These are phyloP conservation scores for Fragaria nilgerrensis DNA, from an alignment of 306 rosid species.

Conservation along the genomic window DNA sequence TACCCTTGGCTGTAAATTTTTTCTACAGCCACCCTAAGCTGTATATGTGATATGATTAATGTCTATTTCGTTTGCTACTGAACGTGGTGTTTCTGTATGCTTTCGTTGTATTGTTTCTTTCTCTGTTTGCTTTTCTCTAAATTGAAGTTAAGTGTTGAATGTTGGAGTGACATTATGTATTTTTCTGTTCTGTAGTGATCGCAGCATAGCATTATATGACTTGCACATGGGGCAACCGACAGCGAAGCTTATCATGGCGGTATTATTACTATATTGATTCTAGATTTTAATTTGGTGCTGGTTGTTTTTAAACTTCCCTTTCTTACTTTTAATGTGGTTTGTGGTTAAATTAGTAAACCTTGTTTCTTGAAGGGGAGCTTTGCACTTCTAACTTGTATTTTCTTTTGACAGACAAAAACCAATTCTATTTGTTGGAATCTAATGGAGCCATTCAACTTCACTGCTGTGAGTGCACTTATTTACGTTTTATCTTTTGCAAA, in stretches of 20 bases:
- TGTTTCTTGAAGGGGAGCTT: not conserved
- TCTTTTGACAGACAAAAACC: conserved; percentile 65
- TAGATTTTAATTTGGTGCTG: not conserved
- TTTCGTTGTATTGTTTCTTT: not conserved
- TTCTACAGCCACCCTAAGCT: not conserved
- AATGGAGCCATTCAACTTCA: conserved; percentile 93
- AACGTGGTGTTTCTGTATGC: not conserved
- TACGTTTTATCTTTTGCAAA: conserved; percentile 2
- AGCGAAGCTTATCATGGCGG: conserved; percentile 74
- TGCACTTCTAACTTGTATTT: conserved; percentile 32
- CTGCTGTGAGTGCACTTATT: conserved; percentile 64
- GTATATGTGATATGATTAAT: not conserved
- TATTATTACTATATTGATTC: conserved; percentile 14
- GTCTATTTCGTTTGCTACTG: not conserved
- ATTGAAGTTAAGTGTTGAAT: not conserved
- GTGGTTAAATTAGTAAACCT: not conserved
- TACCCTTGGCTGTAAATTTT: not conserved
- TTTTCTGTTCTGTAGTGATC: conserved; percentile 53
- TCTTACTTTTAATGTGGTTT: not conserved
- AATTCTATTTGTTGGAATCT: conserved; percentile 95
- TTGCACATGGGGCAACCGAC: conserved; percentile 67
- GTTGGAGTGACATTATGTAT: not conserved
- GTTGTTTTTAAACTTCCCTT: not conserved
- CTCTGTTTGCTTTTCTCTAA: not conserved
- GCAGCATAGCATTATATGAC: conserved; percentile 82